phyloP scores from a whole-genome alignment of 768 basidiomycete genomes.

The Phanerochaete carnosa region DNA sequence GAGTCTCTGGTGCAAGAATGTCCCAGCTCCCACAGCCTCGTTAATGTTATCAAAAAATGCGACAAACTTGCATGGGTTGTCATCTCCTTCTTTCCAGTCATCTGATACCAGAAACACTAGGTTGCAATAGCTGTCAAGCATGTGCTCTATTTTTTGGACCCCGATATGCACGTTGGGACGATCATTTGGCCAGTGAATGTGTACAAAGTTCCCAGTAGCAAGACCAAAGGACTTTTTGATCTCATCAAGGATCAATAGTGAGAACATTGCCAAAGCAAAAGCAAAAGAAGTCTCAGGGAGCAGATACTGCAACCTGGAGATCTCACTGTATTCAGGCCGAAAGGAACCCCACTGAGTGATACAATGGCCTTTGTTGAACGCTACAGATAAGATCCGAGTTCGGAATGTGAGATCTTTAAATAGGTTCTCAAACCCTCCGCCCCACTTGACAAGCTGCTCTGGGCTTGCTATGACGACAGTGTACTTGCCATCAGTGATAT shows the following conservation, averaged over 20 bases:
- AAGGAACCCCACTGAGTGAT: background rate
- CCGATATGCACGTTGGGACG: slow-evolving; percentile 29
- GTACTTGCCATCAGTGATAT: background rate
- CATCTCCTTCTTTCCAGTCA: too few species aligned
- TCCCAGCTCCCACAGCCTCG: background rate
- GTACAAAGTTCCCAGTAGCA: background rate
- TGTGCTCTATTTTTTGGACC: slow-evolving; percentile 23
- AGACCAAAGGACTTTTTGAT: background rate
- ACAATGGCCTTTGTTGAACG: background rate
- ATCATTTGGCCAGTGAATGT: slow-evolving; percentile 23
- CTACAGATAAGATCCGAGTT: background rate
- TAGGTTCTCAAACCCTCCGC: background rate
- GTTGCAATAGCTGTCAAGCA: slow-evolving; percentile 13
- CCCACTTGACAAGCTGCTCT: background rate
- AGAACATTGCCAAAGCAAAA: slow-evolving; percentile 1
- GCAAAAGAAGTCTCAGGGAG: background rate
- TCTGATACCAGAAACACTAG: slow-evolving; percentile 4
- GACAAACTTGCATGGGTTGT: too few species aligned
- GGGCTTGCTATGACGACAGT: background rate
- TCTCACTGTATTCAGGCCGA: background rate
- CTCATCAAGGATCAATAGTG: background rate
- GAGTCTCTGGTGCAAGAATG: background rate
- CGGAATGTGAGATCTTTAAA: background rate
- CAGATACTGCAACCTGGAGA: background rate
- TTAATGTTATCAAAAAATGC: slow-evolving; percentile 7